Percentiles rank a stretch among this genome's conserved stretches.
Evolutionary conservation across 331 rosid species (phyloP).

Genomic region (Cydonia oblonga): DNA sequence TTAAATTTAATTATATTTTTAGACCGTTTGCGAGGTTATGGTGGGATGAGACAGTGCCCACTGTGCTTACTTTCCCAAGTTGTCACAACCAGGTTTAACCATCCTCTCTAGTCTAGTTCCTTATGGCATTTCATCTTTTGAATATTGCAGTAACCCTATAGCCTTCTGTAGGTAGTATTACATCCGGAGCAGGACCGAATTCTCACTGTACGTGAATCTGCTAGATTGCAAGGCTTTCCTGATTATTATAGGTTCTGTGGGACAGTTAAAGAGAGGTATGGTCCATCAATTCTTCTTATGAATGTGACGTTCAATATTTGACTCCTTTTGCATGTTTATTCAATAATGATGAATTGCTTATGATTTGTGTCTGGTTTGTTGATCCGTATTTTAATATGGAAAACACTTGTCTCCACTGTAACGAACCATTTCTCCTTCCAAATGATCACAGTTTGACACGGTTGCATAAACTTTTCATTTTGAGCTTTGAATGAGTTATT

Average conservation of each 20-base stretch:
- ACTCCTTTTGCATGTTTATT: background rate
- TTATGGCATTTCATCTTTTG: background rate
- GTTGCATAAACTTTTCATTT: background rate
- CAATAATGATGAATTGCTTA: background rate
- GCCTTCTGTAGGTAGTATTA: constrained; percentile 36
- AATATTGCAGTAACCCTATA: background rate
- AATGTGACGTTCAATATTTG: background rate
- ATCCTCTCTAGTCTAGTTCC: constrained; percentile 1
- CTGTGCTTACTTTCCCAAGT: constrained; percentile 62
- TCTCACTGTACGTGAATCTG: constrained; percentile 64
- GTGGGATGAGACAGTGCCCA: constrained; percentile 97
- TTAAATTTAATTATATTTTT: background rate
- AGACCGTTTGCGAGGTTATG: constrained; percentile 85
- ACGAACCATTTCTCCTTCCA: background rate
- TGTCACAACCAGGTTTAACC: constrained; percentile 59
- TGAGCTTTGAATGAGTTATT: background rate
- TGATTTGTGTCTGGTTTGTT: background rate
- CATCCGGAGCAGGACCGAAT: constrained; percentile 81
- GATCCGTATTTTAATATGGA: background rate
- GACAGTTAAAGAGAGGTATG: constrained; percentile 57
- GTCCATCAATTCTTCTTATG: background rate
- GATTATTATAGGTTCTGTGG: constrained; percentile 66
- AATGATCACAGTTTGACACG: background rate
- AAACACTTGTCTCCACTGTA: background rate
- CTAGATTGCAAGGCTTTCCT: constrained; percentile 88